Percentiles rank a stretch among this genome's conserved stretches.
phyloP scores from a whole-genome alignment of 495 filamentous ascomycete species.

The Patellaria atrata region DNA sequence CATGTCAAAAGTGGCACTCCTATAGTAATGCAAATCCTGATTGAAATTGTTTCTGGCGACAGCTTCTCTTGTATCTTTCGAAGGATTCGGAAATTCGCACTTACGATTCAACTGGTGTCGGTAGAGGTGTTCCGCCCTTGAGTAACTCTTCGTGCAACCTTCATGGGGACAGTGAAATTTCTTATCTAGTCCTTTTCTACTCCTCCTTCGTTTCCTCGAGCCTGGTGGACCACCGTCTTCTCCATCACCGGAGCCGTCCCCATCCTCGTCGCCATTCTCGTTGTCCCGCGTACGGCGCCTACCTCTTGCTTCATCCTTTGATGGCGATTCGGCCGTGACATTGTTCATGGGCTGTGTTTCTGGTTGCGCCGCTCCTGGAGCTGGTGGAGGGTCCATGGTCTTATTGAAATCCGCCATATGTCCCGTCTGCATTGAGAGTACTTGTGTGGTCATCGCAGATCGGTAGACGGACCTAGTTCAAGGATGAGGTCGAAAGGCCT shows the following conservation, averaged over 20 bases:
- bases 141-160: constrained; percentile 91
- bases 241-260: constrained; percentile 8
- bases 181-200: constrained; percentile 80
- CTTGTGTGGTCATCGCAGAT: constrained; percentile 20
- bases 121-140: constrained; percentile 90
- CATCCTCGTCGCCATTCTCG: constrained; percentile 7
- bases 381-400: constrained; percentile 11
- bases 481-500: too few relatives aligned
- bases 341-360: constrained; percentile 6
- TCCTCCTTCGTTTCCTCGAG: constrained; percentile 59
- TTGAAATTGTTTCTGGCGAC: background rate
- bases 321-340: constrained; percentile 12
- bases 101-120: constrained; percentile 92
- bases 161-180: constrained; percentile 87
- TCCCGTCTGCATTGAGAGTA: constrained; percentile 19
- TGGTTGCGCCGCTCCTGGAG: constrained; percentile 15
- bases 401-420: constrained; percentile 20
- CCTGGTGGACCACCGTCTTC: constrained; percentile 12
- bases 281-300: constrained; percentile 15
- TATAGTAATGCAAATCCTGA: background rate
- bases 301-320: constrained; percentile 14
- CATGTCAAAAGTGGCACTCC: background rate
- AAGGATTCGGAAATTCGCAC: constrained; percentile 12
- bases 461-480: too few relatives aligned
- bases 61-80: constrained; percentile 1